phyloP scores from a whole-genome alignment of 2,329 filamentous ascomycete genomes.

The Fusarium globosum region DNA sequence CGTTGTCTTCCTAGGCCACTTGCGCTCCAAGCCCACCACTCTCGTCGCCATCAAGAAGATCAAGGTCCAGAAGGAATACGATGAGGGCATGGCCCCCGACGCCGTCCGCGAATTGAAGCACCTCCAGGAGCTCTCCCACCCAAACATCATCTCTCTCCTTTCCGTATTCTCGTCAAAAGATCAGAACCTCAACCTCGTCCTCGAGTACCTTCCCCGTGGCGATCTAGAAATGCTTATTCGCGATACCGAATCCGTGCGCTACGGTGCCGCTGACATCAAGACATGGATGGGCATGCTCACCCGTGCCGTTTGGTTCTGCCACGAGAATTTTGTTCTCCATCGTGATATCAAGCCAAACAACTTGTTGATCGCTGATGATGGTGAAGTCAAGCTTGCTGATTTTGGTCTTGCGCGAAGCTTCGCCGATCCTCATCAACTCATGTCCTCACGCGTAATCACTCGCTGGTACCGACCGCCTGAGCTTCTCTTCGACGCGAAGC shows the following conservation, averaged over 20 bases:
- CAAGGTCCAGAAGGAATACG: slow-evolving; percentile 86
- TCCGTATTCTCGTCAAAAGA: slow-evolving; percentile 96
- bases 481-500: slow-evolving; percentile 87
- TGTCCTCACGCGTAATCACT: slow-evolving; percentile 96
- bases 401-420: slow-evolving; percentile 94
- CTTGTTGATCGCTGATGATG: slow-evolving; percentile 90
- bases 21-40: slow-evolving; percentile 75
- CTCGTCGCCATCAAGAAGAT: slow-evolving; percentile 95
- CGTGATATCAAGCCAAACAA: slow-evolving; percentile 99
- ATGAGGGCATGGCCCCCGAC: slow-evolving; percentile 92
- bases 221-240: slow-evolving; percentile 96
- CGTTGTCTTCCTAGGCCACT: slow-evolving; percentile 90
- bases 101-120: slow-evolving; percentile 96
- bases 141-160: slow-evolving; percentile 93
- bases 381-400: slow-evolving; percentile 95
- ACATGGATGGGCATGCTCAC: slow-evolving; percentile 99
- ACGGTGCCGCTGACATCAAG: slow-evolving; percentile 92
- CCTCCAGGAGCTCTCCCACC: slow-evolving; percentile 91
- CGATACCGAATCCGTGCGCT: slow-evolving; percentile 80
- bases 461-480: slow-evolving; percentile 96
- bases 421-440: slow-evolving; percentile 85
- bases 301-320: slow-evolving; percentile 94
- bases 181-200: slow-evolving; percentile 94
- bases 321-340: slow-evolving; percentile 92
- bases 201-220: slow-evolving; percentile 93